Percentiles rank a stretch among this genome's conserved stretches.
phyloP scores from a whole-genome alignment of 2,329 filamentous ascomycete species.

The Diaporthe batatas region DNA sequence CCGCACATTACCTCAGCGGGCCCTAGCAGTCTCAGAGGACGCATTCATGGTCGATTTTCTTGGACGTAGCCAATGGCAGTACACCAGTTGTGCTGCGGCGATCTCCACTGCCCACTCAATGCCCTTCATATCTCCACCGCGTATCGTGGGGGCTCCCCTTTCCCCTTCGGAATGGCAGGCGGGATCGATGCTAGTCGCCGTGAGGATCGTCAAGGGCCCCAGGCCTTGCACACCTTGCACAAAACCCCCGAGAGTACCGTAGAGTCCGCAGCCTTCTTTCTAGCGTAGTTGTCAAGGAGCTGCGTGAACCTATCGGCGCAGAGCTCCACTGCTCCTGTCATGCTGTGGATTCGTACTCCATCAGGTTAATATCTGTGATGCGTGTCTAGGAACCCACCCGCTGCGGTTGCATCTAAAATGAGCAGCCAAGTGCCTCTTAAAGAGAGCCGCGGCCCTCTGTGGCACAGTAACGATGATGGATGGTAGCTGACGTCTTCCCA shows the following conservation, averaged over 20 bases:
- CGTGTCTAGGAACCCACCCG: constrained; percentile 4
- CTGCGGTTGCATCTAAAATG: background rate
- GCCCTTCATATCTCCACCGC: constrained; percentile 1
- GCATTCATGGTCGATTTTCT: background rate
- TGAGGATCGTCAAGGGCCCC: constrained; percentile 5
- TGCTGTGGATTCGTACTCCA: constrained; percentile 28
- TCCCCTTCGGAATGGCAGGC: background rate
- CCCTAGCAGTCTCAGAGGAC: constrained; percentile 16
- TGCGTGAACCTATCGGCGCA: background rate
- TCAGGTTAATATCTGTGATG: constrained; percentile 24
- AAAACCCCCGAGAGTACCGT: background rate
- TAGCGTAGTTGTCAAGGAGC: background rate
- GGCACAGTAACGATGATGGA: constrained; percentile 16
- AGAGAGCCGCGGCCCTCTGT: constrained; percentile 17
- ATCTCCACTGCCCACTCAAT: constrained; percentile 1
- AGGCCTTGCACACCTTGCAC: background rate
- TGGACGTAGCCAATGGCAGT: background rate
- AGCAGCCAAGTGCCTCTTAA: background rate
- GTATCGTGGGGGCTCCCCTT: background rate
- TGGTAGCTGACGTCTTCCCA: background rate
- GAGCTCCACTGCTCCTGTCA: constrained; percentile 10
- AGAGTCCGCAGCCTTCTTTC: background rate
- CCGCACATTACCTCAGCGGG: constrained; percentile 25
- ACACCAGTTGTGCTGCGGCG: background rate
- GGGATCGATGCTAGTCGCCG: constrained; percentile 17